Base-by-base conservation (phyloP, 1,284 basidiomycete species). In the Bjerkandera adusta region DNA sequence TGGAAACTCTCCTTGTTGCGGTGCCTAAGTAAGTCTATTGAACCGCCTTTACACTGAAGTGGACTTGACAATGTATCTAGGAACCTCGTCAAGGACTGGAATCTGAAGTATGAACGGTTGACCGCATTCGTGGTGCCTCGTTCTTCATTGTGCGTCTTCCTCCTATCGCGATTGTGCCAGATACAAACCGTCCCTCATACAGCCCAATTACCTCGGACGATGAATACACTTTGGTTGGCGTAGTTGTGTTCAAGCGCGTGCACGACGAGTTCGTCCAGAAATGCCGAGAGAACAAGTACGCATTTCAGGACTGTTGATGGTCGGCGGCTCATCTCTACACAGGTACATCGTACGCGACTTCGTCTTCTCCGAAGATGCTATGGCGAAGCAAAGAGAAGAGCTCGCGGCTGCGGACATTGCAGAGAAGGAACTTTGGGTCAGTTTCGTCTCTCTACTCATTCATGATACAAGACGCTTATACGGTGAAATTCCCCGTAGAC, bases 361-460 rank as follows among this genome's bases (percentile, higher is more conserved):
- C 64, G 78, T 78, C n/a, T 99, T 81, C 67, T 92, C 96, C 34
- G 89, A 95, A 62, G 83, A 85, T 32, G 82, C 86, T 45, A 76
- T 94, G n/a, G 76, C 76, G 53, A 92, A 88, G 67, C 91, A 96
- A 63, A 76, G 79, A 55, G 79, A 89, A 62, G 95, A 98, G 49
- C 71, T 97, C 10, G 81, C 83, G 24, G 75, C 77, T 26, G 85
- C 95, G 2, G 86, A 89, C 55, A 77, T 79, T 6, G 90, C 93
- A 36, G 97, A 99, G 74, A 96, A 93, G 71, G 95, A 99, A 64
- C 85, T 98, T 45, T 99, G 97, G 97, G 94, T 13, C 32, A 22
- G 6, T 13, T 16, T 11, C 16, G 6, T 11, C n/a, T 33, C 7
- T 8, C 4, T 20, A 27, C 35, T 34, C 3, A 43, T 30, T 15